Conservation (phyloP, 331 rosid species). For the Prunus yedoensis region DNA sequence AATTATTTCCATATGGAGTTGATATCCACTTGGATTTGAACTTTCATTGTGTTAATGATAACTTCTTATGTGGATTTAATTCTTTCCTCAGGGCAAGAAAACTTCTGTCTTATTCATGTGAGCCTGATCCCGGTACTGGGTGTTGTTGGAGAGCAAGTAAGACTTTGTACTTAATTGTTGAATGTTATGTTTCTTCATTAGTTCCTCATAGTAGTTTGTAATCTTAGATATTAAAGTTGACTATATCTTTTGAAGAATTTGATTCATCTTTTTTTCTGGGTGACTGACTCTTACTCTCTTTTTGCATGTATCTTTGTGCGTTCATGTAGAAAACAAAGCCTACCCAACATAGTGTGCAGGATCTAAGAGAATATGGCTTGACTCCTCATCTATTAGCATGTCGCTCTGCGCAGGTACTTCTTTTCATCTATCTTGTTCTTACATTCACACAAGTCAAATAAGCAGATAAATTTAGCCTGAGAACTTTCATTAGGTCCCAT, state of each 20-base stretch:
- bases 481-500: not conserved
- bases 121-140: constrained; percentile 95
- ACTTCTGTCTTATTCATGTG: constrained; percentile 97
- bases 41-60: constrained; percentile 2
- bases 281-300: constrained; percentile 31
- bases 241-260: not conserved
- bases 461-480: constrained; percentile 2
- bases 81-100: constrained; percentile 69
- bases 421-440: constrained; percentile 16
- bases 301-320: not conserved
- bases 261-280: not conserved
- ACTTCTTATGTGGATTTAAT: constrained; percentile 13
- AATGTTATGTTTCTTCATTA: constrained; percentile 13
- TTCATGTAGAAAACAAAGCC: constrained; percentile 90
- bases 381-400: constrained; percentile 95
- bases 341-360: constrained; percentile 94
- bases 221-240: not conserved
- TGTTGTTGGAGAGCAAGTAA: constrained; percentile 99
- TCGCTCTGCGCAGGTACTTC: constrained; percentile 88
- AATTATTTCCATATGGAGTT: not conserved
- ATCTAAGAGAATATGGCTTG: constrained; percentile 86
- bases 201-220: not conserved
- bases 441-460: constrained; percentile 18
- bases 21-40: constrained; percentile 5
- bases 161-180: not conserved